Conservation (phyloP, 2,329 filamentous ascomycete species). For the Coniochaeta ligniaria region DNA sequence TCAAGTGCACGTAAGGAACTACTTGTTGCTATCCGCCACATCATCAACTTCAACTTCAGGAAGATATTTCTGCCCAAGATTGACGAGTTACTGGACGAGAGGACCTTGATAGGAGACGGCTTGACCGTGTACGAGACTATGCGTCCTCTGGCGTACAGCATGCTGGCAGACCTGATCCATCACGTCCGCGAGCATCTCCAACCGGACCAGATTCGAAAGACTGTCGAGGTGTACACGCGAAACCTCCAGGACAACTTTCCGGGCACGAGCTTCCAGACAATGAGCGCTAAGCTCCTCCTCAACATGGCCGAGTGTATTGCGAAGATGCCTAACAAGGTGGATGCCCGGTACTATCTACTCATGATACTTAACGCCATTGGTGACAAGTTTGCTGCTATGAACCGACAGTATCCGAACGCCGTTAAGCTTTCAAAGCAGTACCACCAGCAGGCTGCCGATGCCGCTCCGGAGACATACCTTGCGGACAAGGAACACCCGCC, state of each 20-base stretch:
- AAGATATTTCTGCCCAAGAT: conserved; percentile 94
- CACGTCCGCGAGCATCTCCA: conserved; percentile 87
- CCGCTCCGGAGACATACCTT: conserved; percentile 67
- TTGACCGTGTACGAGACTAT: conserved; percentile 96
- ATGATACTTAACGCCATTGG: conserved; percentile 97
- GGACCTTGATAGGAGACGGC: conserved; percentile 90
- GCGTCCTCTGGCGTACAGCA: conserved; percentile 91
- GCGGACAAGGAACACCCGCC: conserved; percentile 74
- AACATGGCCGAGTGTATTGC: conserved; percentile 99
- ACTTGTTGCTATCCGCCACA: conserved; percentile 91
- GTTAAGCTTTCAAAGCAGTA: conserved; percentile 83
- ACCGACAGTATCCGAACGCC: conserved; percentile 88
- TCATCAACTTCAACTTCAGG: conserved; percentile 98
- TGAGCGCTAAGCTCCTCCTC: conserved; percentile 93
- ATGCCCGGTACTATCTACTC: conserved; percentile 90
- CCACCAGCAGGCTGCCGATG: conserved; percentile 58
- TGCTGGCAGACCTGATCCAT: conserved; percentile 96
- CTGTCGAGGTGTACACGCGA: conserved; percentile 93
- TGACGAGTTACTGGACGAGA: conserved; percentile 87
- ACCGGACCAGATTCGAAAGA: conserved; percentile 87
- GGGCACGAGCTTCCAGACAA: conserved; percentile 97
- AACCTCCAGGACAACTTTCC: conserved; percentile 95
- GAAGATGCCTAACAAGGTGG: conserved; percentile 84
- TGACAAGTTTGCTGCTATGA: conserved; percentile 98
- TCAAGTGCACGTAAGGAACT: conserved; percentile 91